Evolutionary conservation across 805 yeast species (phyloP).

Genomic region (Lipomyces chichibuensis): DNA sequence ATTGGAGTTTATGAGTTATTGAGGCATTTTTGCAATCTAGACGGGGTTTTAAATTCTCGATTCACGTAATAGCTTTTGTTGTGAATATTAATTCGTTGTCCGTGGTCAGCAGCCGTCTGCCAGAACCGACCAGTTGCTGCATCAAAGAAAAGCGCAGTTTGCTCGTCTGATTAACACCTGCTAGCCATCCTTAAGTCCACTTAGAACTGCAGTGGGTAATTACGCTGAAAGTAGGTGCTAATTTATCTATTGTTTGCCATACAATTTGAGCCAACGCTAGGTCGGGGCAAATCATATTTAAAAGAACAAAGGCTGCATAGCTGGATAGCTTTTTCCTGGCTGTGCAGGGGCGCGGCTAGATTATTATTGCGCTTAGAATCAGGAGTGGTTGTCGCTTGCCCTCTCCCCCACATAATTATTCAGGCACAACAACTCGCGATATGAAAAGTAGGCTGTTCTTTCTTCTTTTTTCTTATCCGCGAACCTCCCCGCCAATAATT

Average conservation of each 20-base stretch:
- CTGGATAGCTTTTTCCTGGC: not conserved
- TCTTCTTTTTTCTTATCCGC: not conserved
- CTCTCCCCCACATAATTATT: not conserved
- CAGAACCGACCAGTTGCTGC: too few species aligned
- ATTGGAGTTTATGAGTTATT: not conserved
- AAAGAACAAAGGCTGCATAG: too few species aligned
- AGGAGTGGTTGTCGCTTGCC: not conserved
- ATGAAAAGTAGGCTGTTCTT: not conserved
- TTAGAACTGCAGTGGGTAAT: too few species aligned
- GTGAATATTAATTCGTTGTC: too few species aligned
- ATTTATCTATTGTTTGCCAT: too few species aligned
- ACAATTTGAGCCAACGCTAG: too few species aligned
- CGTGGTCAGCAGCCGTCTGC: too few species aligned
- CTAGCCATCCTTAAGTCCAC: too few species aligned
- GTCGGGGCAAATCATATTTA: too few species aligned
- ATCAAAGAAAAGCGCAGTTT: too few species aligned
- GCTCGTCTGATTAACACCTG: too few species aligned
- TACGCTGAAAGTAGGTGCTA: too few species aligned
- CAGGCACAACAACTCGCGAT: not conserved
- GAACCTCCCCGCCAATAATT: not conserved
- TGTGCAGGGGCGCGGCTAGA: not conserved
- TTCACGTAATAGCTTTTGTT: not conserved
- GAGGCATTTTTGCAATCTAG: not conserved
- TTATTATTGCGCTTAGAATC: not conserved
- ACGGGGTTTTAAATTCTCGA: not conserved